Evolutionary conservation across 768 basidiomycete species (phyloP).

Genomic region (Leccinum subgranulosum): DNA sequence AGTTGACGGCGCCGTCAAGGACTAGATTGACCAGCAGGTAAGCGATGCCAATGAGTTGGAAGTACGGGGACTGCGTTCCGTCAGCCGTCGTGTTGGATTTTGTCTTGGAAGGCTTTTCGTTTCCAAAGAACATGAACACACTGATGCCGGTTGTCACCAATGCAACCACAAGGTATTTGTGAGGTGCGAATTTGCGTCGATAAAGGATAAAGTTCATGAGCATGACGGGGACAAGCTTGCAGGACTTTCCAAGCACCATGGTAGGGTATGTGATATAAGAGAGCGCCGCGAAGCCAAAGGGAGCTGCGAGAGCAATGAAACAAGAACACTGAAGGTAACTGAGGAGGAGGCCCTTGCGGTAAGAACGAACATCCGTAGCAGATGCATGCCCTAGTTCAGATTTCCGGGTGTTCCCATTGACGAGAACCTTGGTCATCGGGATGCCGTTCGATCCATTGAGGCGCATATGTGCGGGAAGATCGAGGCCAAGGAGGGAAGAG

Average conservation of each 20-base stretch:
- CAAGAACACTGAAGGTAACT: conserved; percentile 81
- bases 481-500: conserved; percentile 60
- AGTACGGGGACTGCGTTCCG: conserved; percentile 38
- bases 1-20: conserved; percentile 91
- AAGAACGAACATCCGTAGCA: conserved; percentile 33
- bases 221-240: conserved; percentile 98
- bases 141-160: conserved; percentile 91
- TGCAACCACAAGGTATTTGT: conserved; percentile 95
- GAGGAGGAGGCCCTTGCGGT: conserved; percentile 52
- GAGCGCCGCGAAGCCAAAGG: conserved; percentile 94
- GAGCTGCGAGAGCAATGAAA: conserved; percentile 87
- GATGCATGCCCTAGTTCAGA: conserved; percentile 24
- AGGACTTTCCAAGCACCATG: conserved; percentile 98
- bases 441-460: conserved; percentile 24
- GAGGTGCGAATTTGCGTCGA: conserved; percentile 84
- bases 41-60: conserved; percentile 65
- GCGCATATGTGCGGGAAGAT: conserved; percentile 23
- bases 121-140: conserved; percentile 89
- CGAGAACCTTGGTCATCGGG: conserved; percentile 33
- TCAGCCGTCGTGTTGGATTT: conserved; percentile 33
- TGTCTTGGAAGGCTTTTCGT: conserved; percentile 43
- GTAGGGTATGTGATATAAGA: conserved; percentile 97
- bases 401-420: conserved; percentile 32
- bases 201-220: conserved; percentile 96
- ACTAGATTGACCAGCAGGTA: conserved; percentile 85